Percentiles rank a stretch among this genome's conserved stretches.
Conservation (phyloP, 163 green algal species). For the Chlamydomonas reinhardtii region DNA sequence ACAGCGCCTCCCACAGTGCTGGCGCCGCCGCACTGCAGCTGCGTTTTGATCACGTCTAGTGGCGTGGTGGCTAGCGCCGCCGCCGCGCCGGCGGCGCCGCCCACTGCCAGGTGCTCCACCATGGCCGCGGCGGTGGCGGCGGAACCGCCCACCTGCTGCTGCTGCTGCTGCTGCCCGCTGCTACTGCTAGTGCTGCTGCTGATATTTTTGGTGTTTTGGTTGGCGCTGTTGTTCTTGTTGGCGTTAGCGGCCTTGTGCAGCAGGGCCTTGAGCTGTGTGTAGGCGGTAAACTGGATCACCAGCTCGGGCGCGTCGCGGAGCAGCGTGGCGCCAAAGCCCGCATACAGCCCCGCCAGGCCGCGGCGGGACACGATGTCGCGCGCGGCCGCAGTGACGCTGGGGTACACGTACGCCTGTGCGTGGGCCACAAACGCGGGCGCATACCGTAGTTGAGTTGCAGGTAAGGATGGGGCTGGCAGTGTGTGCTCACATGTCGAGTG, state of each 20-base stretch:
- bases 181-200: neutral
- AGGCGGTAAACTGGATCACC: constrained; percentile 81
- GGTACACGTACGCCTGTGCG: constrained; percentile 78
- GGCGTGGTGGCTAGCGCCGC: constrained; percentile 82
- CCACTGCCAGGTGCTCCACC: constrained; percentile 80
- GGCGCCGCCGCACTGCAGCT: constrained; percentile 74
- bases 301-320: constrained; percentile 85
- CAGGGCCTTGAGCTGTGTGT: constrained; percentile 58
- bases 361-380: constrained; percentile 60
- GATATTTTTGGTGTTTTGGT: neutral
- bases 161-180: neutral
- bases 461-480: too few relatives aligned
- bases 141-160: neutral
- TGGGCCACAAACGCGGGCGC: too few relatives aligned
- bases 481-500: too few relatives aligned
- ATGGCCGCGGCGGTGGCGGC: constrained; percentile 19
- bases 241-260: neutral
- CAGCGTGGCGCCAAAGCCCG: constrained; percentile 80
- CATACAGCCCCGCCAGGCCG: constrained; percentile 78
- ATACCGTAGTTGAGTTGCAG: too few relatives aligned
- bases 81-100: constrained; percentile 72
- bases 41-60: constrained; percentile 85
- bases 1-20: constrained; percentile 15
- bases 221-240: neutral
- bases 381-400: constrained; percentile 62